Conservation (phyloP, 257 asterid genomes). For the Penstemon newberryi region DNA sequence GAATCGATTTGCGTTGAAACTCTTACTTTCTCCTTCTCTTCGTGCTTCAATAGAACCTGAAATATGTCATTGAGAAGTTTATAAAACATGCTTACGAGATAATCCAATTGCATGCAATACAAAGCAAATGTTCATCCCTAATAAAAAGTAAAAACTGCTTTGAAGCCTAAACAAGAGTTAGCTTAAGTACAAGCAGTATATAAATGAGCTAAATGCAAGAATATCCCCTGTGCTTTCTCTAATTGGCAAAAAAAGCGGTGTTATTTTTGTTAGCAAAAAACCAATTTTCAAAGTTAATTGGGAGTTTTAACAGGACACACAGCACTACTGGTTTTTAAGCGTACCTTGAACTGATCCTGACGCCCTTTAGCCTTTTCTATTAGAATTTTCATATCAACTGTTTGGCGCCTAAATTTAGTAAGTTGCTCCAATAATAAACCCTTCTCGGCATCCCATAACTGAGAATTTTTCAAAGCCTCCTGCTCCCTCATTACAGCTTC, state of each 20-base stretch:
- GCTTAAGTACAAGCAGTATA: neutral
- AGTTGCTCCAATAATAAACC: slow-evolving; percentile 42
- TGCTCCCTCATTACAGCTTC: slow-evolving; percentile 53
- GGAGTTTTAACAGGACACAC: neutral
- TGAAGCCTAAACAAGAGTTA: neutral
- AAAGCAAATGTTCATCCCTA: neutral
- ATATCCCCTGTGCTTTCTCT: too few species aligned
- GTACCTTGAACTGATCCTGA: slow-evolving; percentile 66
- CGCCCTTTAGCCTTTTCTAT: slow-evolving; percentile 47
- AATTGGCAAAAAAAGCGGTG: too few species aligned
- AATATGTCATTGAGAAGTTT: slow-evolving; percentile 1
- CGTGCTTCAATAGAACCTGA: slow-evolving; percentile 62
- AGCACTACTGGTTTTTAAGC: neutral
- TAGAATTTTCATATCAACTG: slow-evolving; percentile 30
- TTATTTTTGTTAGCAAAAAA: too few species aligned
- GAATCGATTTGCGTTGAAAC: slow-evolving; percentile 23
- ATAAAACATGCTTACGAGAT: neutral
- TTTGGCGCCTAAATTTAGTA: slow-evolving; percentile 32
- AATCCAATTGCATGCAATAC: neutral
- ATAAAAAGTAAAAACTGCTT: too few species aligned
- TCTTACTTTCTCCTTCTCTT: slow-evolving; percentile 50
- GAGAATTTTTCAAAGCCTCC: slow-evolving; percentile 51
- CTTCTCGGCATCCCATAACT: slow-evolving; percentile 46
- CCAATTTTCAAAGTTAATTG: too few species aligned
- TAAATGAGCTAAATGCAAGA: neutral